Conservation (phyloP, 2,329 filamentous ascomycete genomes). For the Davidsoniella neocaledoniae region DNA sequence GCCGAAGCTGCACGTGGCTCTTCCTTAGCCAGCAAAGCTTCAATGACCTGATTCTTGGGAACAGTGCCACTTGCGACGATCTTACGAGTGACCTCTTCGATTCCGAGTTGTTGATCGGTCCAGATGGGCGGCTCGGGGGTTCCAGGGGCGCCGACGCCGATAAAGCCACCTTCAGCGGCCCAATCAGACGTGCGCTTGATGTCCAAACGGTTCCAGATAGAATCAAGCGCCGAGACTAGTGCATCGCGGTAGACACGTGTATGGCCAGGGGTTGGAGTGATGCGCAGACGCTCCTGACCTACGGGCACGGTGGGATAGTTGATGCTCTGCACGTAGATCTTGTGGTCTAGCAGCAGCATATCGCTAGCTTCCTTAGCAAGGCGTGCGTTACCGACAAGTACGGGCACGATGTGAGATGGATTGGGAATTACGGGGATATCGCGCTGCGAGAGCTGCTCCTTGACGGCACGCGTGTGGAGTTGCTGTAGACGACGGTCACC, state of each 20-base stretch:
- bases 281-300: conserved; percentile 89
- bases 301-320: conserved; percentile 98
- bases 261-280: conserved; percentile 92
- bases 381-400: conserved; percentile 87
- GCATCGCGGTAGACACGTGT: conserved; percentile 64
- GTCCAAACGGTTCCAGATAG: conserved; percentile 72
- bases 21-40: conserved; percentile 7
- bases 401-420: conserved; percentile 86
- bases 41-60: conserved; percentile 6
- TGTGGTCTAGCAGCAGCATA: conserved; percentile 73
- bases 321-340: conserved; percentile 96
- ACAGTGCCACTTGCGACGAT: conserved; percentile 28
- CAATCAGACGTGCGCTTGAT: conserved; percentile 91
- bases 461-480: conserved; percentile 87
- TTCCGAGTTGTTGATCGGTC: conserved; percentile 75
- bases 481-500: conserved; percentile 87
- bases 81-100: conserved; percentile 48
- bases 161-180: conserved; percentile 80
- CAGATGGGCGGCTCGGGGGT: conserved; percentile 58
- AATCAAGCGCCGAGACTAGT: conserved; percentile 66
- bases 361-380: conserved; percentile 85
- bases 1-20: background rate
- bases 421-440: conserved; percentile 97
- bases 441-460: conserved; percentile 58
- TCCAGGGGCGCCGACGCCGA: conserved; percentile 69